Percentiles rank a stretch among this genome's conserved stretches.
Evolutionary conservation across 2,329 filamentous ascomycete species (phyloP).

Genomic region (Talaromyces sp.): DNA sequence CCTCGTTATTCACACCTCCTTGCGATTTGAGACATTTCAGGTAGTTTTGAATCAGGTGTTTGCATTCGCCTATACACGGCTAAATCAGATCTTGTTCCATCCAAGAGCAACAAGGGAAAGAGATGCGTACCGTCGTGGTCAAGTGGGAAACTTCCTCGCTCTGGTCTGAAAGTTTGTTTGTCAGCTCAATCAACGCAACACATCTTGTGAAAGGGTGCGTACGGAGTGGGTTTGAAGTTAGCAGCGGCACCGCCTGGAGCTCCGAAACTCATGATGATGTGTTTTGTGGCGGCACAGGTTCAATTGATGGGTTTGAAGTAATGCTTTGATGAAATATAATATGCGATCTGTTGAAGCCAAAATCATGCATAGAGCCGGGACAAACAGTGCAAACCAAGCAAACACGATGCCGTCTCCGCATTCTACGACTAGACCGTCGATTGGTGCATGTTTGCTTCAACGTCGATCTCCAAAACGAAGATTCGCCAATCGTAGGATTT

Average conservation of each 20-base stretch:
- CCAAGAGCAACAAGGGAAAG: neutral
- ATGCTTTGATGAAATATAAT: neutral
- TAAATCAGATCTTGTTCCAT: neutral
- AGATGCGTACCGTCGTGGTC: constrained; percentile 71
- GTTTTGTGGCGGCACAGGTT: neutral
- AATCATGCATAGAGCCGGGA: neutral
- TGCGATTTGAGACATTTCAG: constrained; percentile 81
- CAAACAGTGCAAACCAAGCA: constrained; percentile 9
- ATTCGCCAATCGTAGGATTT: neutral
- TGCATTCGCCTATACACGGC: constrained; percentile 73
- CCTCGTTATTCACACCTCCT: constrained; percentile 78
- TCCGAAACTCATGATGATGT: constrained; percentile 56
- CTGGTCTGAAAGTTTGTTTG: constrained; percentile 58
- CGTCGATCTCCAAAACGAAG: neutral
- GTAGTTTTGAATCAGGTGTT: constrained; percentile 79
- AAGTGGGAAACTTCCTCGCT: constrained; percentile 92
- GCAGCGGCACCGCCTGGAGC: constrained; percentile 64
- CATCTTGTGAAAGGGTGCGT: constrained; percentile 34
- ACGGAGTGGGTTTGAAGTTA: constrained; percentile 68
- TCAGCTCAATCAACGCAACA: neutral
- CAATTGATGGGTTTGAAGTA: neutral
- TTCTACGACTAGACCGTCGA: neutral
- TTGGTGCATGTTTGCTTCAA: neutral
- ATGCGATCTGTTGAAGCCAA: neutral
- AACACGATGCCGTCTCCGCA: neutral